Percentiles rank a stretch among this genome's conserved stretches.
phyloP scores from a whole-genome alignment of 768 basidiomycete genomes.

The Kwoniella mangroviensis region DNA sequence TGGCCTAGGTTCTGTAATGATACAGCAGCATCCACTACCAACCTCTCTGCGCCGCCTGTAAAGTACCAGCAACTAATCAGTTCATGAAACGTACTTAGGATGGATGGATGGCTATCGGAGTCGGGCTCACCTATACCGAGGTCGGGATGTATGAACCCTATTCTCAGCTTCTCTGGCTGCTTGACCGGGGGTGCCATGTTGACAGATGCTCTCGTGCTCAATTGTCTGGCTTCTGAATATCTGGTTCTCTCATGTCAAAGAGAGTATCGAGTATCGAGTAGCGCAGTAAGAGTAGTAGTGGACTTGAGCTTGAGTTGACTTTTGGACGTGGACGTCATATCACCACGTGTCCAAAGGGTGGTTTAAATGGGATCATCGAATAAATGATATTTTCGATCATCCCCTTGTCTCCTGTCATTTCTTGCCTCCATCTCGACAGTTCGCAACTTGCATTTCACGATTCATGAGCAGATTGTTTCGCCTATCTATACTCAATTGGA shows the following conservation, averaged over 20 bases:
- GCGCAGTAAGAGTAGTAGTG: too few relatives aligned
- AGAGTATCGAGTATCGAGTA: too few relatives aligned
- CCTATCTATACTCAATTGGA: too few relatives aligned
- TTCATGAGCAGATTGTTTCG: not conserved
- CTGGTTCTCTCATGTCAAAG: too few relatives aligned
- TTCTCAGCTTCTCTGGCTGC: conserved; percentile 47
- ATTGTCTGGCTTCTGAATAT: conserved; percentile 4
- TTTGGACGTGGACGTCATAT: not conserved
- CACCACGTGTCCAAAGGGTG: not conserved
- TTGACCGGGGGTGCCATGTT: conserved; percentile 7
- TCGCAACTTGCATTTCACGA: not conserved
- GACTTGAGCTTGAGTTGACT: not conserved
- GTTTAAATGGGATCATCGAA: not conserved
- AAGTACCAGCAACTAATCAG: too few relatives aligned
- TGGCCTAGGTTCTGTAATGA: conserved; percentile 85
- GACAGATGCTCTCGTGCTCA: not conserved
- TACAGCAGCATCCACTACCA: conserved; percentile 92
- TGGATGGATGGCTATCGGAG: not conserved
- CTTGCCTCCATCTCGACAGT: conserved; percentile 8
- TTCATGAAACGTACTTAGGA: too few relatives aligned
- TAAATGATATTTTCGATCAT: conserved; percentile 2
- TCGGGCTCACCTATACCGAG: conserved; percentile 77
- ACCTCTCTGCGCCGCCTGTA: conserved; percentile 91
- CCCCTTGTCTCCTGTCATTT: not conserved
- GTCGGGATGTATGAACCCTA: conserved; percentile 93